Evolutionary conservation across 306 rosid genomes (phyloP), one percentile per base, ranked within the genome.

Genomic region (Gastrolobium bilobum): DNA sequence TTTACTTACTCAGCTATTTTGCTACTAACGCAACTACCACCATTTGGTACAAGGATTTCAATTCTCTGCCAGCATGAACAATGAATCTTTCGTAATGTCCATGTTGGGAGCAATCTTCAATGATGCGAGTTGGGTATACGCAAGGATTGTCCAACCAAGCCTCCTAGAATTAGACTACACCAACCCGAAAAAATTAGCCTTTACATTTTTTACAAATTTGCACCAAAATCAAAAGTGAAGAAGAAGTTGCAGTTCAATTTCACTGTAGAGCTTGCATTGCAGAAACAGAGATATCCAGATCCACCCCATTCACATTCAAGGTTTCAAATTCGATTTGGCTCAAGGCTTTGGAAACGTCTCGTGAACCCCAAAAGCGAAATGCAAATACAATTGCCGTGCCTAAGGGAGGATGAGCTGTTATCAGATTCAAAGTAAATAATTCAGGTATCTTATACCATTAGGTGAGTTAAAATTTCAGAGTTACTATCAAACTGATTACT

Each of bases 321-420:
- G 71, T 14, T 34, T 61, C 10, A 75, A 62, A 40, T 62, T 75
- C 66, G 46, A 76, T 8, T 53, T 82, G 52, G 85, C 85, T 61
- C 79, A 82, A 61, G 85, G 77, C 0, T 76, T 76, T 43, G 85
- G 82, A 46, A 76, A 81, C 56, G 88, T 15, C 75, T 90, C 2
- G 51, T 83, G 11, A 65, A 90, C 90, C 91, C 0, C 83, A 79
- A 54, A 10, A 59, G 0, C 74, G 90, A 20, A 20, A 20, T 20
- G 26, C 26, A 2, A 90, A 88, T 51, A 88, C 95, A n/a, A 74
- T 90, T 29, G 86, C 84, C 8, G 91, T 90, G 38, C 89, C 89
- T 0, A 43, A 14, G 0, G 91, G 90, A 26, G 92, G 92, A 1
- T 90, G 92, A 92, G 91, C 82, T 3, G 82, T 44, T 3, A 68